Percentiles rank a stretch among this genome's conserved stretches.
Evolutionary conservation across 2,329 filamentous ascomycete species (phyloP).

Genomic region (Cladosporium sp.): DNA sequence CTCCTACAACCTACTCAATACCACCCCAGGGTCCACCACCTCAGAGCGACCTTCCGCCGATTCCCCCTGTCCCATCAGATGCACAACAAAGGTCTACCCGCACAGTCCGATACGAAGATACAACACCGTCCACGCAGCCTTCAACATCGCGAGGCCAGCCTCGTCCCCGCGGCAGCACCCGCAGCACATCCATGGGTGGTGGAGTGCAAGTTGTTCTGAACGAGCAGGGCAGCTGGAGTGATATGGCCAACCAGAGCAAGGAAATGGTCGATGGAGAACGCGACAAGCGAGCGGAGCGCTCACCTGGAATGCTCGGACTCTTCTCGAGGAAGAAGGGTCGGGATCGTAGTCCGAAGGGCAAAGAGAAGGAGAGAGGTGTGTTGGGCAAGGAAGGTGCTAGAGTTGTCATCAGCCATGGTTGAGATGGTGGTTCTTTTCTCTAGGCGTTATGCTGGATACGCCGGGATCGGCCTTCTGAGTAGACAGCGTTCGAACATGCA

Average conservation of each 20-base stretch:
- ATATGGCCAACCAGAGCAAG: conserved; percentile 80
- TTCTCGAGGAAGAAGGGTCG: conserved; percentile 85
- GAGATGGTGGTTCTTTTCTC: not conserved
- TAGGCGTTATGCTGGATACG: not conserved
- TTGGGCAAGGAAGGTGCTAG: conserved; percentile 92
- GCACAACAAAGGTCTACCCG: conserved; percentile 28
- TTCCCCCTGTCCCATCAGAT: conserved; percentile 23
- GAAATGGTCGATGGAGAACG: conserved; percentile 58
- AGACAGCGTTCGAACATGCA: not conserved
- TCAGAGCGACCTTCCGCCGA: conserved; percentile 23
- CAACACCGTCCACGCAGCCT: conserved; percentile 24
- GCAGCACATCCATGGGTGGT: conserved; percentile 75
- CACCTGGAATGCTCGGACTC: conserved; percentile 88
- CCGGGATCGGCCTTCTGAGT: not conserved
- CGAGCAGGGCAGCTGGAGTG: conserved; percentile 86
- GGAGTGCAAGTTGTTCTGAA: conserved; percentile 91
- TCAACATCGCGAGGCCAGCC: conserved; percentile 26
- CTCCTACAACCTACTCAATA: conserved; percentile 43
- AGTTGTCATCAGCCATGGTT: conserved; percentile 39
- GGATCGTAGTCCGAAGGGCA: conserved; percentile 82
- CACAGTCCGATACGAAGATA: conserved; percentile 35
- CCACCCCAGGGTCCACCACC: conserved; percentile 23
- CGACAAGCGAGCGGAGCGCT: conserved; percentile 43
- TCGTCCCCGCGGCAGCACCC: conserved; percentile 61
- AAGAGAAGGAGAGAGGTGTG: conserved; percentile 75